Evolutionary conservation across 1,139 yeast genomes (phyloP).

Genomic region (Meyerozyma athensensis): DNA sequence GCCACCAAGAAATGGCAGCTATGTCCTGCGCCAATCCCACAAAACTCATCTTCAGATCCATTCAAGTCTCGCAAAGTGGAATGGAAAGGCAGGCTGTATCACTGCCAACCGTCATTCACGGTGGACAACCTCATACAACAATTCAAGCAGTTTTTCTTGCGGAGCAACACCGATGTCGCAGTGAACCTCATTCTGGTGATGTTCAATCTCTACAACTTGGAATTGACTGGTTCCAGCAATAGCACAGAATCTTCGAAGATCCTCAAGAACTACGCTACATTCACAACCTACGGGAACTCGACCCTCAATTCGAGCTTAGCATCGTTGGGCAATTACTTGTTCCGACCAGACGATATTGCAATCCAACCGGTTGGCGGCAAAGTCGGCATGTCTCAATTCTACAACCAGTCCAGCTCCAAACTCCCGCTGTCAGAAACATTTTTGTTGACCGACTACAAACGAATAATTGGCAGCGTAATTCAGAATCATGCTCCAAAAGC

Average conservation of each 20-base stretch:
- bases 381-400: slow-evolving; percentile 3
- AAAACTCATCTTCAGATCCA: slow-evolving; percentile 8
- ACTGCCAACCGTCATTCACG: slow-evolving; percentile 44
- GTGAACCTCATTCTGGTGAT: slow-evolving; percentile 53
- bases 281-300: slow-evolving; percentile 20
- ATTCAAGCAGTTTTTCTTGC: slow-evolving; percentile 33
- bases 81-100: slow-evolving; percentile 26
- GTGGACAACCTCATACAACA: slow-evolving; percentile 32
- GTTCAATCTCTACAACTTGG: slow-evolving; percentile 29
- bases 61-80: slow-evolving; percentile 6
- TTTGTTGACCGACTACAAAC: slow-evolving; percentile 34
- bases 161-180: slow-evolving; percentile 52
- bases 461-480: slow-evolving; percentile 37
- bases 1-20: slow-evolving; percentile 52
- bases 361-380: slow-evolving; percentile 1
- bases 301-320: slow-evolving; percentile 23
- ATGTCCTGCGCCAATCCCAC: slow-evolving; percentile 48
- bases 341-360: slow-evolving; percentile 23
- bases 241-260: slow-evolving; percentile 10
- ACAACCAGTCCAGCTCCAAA: slow-evolving; percentile 6
- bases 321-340: slow-evolving; percentile 18
- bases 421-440: slow-evolving; percentile 23
- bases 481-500: slow-evolving; percentile 20
- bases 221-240: background rate
- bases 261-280: slow-evolving; percentile 4